Percentiles rank a stretch among this genome's conserved stretches.
Conservation (phyloP, 257 asterid genomes). For the Solanum pinnatisectum region DNA sequence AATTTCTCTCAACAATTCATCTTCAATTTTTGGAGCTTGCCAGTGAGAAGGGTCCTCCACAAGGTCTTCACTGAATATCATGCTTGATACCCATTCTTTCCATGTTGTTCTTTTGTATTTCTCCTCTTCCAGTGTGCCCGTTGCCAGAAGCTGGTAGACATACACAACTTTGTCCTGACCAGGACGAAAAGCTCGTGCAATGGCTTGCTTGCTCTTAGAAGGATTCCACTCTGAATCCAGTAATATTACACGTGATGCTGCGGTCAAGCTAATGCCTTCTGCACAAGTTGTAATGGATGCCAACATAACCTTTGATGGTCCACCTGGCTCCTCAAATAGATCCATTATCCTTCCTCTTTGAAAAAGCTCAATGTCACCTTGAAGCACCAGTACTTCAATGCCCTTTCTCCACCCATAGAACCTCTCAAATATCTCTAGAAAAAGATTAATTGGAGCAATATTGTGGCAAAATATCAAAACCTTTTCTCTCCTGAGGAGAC, state of each 20-base stretch:
- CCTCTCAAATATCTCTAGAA: constrained; percentile 65
- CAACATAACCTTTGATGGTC: constrained; percentile 83
- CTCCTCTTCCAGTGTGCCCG: constrained; percentile 82
- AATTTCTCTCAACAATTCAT: constrained; percentile 81
- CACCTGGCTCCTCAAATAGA: constrained; percentile 79
- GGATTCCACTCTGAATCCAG: constrained; percentile 99
- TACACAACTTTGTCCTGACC: constrained; percentile 95
- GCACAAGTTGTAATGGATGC: constrained; percentile 97
- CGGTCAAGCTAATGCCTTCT: constrained; percentile 90
- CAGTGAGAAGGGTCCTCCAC: constrained; percentile 90
- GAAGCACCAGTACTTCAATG: constrained; percentile 73
- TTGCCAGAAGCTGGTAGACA: constrained; percentile 84
- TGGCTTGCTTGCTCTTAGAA: constrained; percentile 93
- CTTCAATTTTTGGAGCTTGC: constrained; percentile 95
- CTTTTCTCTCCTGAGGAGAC: constrained; percentile 66
- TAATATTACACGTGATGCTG: constrained; percentile 84
- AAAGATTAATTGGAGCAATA: constrained; percentile 81
- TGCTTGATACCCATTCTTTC: constrained; percentile 99
- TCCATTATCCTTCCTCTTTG: constrained; percentile 93
- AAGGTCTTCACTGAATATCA: constrained; percentile 91
- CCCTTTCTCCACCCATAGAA: constrained; percentile 87
- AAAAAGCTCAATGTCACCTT: constrained; percentile 94
- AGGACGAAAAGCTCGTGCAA: constrained; percentile 88
- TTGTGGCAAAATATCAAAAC: constrained; percentile 87
- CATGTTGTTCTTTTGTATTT: constrained; percentile 84